Conservation (phyloP, 805 yeast species). For the Yamadazyma ubonensis region DNA sequence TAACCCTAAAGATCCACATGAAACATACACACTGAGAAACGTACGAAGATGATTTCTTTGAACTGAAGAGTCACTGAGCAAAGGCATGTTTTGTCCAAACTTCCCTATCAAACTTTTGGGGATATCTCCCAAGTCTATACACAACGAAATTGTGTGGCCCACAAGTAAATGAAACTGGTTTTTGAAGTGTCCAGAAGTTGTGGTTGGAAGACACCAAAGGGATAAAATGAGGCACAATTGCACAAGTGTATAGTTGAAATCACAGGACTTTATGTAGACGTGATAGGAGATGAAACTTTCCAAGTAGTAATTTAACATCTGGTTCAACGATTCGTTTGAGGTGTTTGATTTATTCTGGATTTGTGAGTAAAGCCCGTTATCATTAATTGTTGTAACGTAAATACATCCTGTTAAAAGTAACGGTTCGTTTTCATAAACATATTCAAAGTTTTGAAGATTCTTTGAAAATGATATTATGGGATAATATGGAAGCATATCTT, state of each 20-base stretch:
- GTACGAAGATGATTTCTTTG: constrained; percentile 37
- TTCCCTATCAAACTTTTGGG: constrained; percentile 16
- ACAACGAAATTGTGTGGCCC: constrained; percentile 45
- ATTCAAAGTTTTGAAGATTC: constrained; percentile 35
- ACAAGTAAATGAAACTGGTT: constrained; percentile 50
- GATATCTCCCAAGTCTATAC: constrained; percentile 47
- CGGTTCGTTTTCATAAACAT: constrained; percentile 43
- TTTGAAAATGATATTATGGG: constrained; percentile 47
- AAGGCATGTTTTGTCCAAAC: constrained; percentile 8
- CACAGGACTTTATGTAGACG: constrained; percentile 43
- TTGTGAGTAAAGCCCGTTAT: constrained; percentile 21
- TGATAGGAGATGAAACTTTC: constrained; percentile 45
- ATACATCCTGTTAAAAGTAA: constrained; percentile 43
- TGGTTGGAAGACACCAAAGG: constrained; percentile 54
- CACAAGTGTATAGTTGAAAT: constrained; percentile 41
- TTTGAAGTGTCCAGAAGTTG: constrained; percentile 50
- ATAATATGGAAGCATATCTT: constrained; percentile 44
- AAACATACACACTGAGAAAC: constrained; percentile 47
- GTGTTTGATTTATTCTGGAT: constrained; percentile 12
- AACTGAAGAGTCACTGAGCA: constrained; percentile 24
- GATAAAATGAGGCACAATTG: constrained; percentile 46
- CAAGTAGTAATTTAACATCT: constrained; percentile 42
- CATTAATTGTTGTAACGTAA: constrained; percentile 48
- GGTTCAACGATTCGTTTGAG: constrained; percentile 37
- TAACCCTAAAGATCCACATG: constrained; percentile 51